These are phyloP conservation scores for Sordariomycetes sp. DNA, from an alignment of 2,329 filamentous ascomycete species.

Conservation along the genomic window DNA sequence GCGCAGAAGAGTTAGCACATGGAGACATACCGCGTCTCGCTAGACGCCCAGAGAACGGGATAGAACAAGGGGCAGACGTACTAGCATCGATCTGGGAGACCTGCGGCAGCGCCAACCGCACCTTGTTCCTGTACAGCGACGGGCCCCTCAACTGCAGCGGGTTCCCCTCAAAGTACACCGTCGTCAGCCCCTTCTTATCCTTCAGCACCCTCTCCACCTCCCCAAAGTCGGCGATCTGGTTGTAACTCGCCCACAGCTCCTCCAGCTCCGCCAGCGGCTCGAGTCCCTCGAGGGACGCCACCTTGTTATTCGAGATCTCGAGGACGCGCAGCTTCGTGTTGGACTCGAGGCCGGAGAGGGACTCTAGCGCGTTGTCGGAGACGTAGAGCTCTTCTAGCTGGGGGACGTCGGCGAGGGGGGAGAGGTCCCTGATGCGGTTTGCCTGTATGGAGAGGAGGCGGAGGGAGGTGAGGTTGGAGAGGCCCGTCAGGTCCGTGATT, in stretches of 20 bases:
- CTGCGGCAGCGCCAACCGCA: constrained; percentile 75
- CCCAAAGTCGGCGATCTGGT: constrained; percentile 63
- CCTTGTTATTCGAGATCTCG: constrained; percentile 81
- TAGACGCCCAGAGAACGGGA: neutral
- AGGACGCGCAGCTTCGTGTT: constrained; percentile 60
- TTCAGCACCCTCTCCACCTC: constrained; percentile 69
- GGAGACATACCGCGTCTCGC: neutral
- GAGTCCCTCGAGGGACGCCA: constrained; percentile 62
- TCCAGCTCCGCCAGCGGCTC: constrained; percentile 58
- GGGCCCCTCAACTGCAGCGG: constrained; percentile 68
- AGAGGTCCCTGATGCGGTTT: constrained; percentile 73
- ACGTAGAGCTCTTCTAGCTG: constrained; percentile 89
- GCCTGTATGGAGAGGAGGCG: constrained; percentile 89
- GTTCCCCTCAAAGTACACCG: constrained; percentile 95
- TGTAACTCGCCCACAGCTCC: constrained; percentile 92
- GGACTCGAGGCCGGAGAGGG: constrained; percentile 58
- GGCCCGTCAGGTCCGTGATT: constrained; percentile 69
- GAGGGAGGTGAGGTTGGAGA: constrained; percentile 64
- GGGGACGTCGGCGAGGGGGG: constrained; percentile 59
- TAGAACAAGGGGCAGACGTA: constrained; percentile 38
- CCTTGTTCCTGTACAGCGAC: constrained; percentile 89
- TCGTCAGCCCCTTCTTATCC: constrained; percentile 69
- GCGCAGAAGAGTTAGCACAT: neutral
- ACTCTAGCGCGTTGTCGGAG: constrained; percentile 80
- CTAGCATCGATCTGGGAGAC: constrained; percentile 93